Evolutionary conservation across 768 basidiomycete species (phyloP), one percentile per base, ranked within the genome.

Genomic region (Hygrophorus russula): DNA sequence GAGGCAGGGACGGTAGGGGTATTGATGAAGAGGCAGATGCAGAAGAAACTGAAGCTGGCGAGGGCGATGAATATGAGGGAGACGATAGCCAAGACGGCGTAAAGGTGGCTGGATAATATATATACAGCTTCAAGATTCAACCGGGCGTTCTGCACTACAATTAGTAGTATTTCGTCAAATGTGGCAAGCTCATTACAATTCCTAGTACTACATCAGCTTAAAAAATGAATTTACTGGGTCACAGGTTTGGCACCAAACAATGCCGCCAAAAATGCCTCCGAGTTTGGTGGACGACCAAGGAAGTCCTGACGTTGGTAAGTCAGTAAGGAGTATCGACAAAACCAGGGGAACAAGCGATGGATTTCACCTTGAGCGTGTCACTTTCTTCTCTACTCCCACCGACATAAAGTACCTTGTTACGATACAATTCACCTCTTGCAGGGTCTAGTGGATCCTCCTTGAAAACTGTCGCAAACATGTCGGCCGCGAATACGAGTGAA

Each of bases 351-450:
- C n/a, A 14, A 36, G 29, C 29, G 12, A 36, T 44, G 15, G 20
- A 1, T 39, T 61, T 24, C 49, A 80, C 85, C 70, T 82, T 71
- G 45, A 92, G 70, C n/a, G 81, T 82, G 36, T 85, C 80, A 44
- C 78, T 60, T 51, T 90, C 89, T 48, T 92, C 87, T 10, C 82
- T 73, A 49, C 80, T 83, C 19, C 84, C 86, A 18, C 89, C 87
- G 6, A 74, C 73, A 27, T 63, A 59, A 13, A 92, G 68, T 47
- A 93, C 90, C 58, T 78, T 78, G 47, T 83, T 71, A 2, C 87
- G 74, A 57, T 92, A 93, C 18, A 60, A 64, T 48, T 69, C 65
- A 3, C 89, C 87, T 12, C 75, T 73, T 17, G 59, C 63, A 0
- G 82, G 76, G 53, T 81, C 76, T 45, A 92, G 66, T 14, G 87